Base-by-base conservation (phyloP, 2,329 filamentous ascomycete species). In the Pseudogymnoascus sp. region DNA sequence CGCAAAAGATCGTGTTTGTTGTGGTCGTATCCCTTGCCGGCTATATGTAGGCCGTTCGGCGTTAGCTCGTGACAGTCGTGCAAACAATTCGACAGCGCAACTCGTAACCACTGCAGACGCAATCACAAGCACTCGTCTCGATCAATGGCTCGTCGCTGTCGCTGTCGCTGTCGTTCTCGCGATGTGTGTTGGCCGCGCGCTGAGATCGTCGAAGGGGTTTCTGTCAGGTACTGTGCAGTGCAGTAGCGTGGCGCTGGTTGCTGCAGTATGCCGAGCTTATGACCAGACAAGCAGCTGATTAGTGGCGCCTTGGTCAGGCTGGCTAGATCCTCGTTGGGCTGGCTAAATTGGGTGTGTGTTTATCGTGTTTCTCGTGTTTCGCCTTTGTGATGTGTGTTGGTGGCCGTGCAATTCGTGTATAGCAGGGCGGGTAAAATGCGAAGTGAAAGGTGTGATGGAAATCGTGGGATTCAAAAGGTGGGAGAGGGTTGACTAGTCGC, bases 241-340 rank as follows among this genome's bases (percentile, higher is more conserved):
- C 51, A 57, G 51, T 34, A 57, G 51, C 51, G 51, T 12, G 51
- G n/a, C 29, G 51, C 51, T n/a, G 10, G 51, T 57, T 18, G 26
- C 51, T 57, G 51, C 51, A 34, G n/a, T 16, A 34, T 57, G n/a
- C 47, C 47, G 47, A 57, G 47, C 47, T 57, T 57, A 57, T 57
- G 47, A 57, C 29, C 29, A 51, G 18, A 45, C 18, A 45, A 45
- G 40, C 40, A 45, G 40, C 40, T 4, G 47, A 57, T n/a, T 5
- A 57, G 26, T 18, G 47, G 47, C 26, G 26, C 23, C 23, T 54
- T 54, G 47, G 51, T 57, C 2, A 34, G 51, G 51, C 51, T 57
- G 51, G 51, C 29, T 10, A 57, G 51, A 34, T 21, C 51, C 18
- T 57, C 8, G 51, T 57, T 57, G 51, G 29, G 51, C 51, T 57